Percentiles rank a stretch among this genome's conserved stretches.
Evolutionary conservation across 2,329 filamentous ascomycete species (phyloP).

Genomic region (Tolypocladium cylindrosporum): DNA sequence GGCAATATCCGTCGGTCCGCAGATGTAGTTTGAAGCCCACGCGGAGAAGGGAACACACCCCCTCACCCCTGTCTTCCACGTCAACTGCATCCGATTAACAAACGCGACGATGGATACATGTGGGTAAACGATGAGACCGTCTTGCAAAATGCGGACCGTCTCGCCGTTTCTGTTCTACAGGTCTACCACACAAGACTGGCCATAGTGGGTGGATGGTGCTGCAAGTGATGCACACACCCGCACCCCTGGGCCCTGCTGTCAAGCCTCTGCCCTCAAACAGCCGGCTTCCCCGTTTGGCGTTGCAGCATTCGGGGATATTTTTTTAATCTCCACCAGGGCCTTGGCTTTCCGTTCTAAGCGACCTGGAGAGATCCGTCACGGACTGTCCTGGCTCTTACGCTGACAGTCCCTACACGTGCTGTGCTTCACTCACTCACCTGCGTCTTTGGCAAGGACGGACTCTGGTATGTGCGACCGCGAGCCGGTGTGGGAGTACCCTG

Average conservation of each 20-base stretch:
- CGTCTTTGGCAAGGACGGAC: neutral
- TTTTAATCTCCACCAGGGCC: neutral
- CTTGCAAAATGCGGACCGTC: neutral
- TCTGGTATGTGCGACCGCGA: neutral
- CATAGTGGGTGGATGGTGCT: neutral
- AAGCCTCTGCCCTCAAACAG: conserved; percentile 4
- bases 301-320: neutral
- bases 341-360: neutral
- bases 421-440: neutral
- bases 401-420: neutral
- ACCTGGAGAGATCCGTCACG: neutral
- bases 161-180: neutral
- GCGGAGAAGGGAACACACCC: neutral
- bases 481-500: neutral
- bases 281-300: neutral
- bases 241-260: neutral
- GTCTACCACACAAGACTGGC: neutral
- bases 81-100: neutral
- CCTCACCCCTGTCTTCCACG: neutral
- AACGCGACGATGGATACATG: neutral
- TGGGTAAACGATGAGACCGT: neutral
- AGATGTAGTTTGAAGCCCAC: neutral
- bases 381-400: neutral
- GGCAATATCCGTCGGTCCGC: neutral
- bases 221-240: conserved; percentile 2